Evolutionary conservation across 2,329 filamentous ascomycete species (phyloP).

Genomic region (Cryphonectria radicalis): DNA sequence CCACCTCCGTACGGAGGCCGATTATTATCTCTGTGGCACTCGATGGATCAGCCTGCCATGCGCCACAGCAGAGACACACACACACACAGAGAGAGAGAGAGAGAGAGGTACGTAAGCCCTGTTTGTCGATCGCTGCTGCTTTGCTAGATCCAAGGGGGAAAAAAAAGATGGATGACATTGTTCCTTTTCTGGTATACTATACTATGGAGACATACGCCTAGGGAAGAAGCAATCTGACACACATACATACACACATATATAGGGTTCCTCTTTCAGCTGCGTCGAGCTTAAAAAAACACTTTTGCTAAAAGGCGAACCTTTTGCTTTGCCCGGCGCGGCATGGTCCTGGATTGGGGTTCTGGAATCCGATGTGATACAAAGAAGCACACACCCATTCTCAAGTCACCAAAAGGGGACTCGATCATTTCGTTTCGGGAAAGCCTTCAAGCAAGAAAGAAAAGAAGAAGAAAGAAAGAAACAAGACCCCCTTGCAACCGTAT

Average conservation of each 20-base stretch:
- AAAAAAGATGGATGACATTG: not conserved
- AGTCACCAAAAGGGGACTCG: not conserved
- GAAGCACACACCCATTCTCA: too few relatives aligned
- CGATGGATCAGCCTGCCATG: not conserved
- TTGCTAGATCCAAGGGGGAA: not conserved
- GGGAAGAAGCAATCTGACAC: not conserved
- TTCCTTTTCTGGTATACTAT: not conserved
- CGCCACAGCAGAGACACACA: slow-evolving; percentile 8
- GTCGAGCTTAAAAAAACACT: not conserved
- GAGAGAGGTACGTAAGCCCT: not conserved
- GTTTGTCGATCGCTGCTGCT: not conserved
- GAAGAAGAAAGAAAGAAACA: too few relatives aligned
- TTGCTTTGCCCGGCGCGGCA: slow-evolving; percentile 1
- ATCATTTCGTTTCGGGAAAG: slow-evolving; percentile 7
- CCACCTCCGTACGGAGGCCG: slow-evolving; percentile 12
- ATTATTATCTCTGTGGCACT: not conserved
- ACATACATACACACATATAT: too few relatives aligned
- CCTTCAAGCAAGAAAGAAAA: not conserved
- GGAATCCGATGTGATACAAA: not conserved
- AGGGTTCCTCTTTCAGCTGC: not conserved
- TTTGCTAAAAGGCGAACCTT: too few relatives aligned
- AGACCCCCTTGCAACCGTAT: not conserved
- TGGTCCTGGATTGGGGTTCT: slow-evolving; percentile 9
- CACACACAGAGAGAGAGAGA: too few relatives aligned
- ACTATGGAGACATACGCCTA: not conserved